Conservation (phyloP, 345 rosid species). For the Eucalyptus viminalis region DNA sequence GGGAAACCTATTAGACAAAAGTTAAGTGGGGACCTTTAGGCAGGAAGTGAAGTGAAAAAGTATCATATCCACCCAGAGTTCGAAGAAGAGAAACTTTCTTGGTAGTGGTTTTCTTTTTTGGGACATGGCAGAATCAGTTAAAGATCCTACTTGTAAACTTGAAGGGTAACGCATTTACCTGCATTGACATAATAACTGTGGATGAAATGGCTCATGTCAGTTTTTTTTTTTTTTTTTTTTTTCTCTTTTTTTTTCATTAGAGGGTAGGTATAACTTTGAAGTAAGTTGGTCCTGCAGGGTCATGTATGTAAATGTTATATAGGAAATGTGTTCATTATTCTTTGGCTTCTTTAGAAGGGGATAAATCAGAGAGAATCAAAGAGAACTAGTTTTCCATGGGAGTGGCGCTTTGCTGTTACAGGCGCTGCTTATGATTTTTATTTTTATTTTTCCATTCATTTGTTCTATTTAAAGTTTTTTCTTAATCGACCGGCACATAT, state of each 20-base stretch:
- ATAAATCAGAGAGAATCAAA: neutral
- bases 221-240: fast-evolving
- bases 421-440: neutral
- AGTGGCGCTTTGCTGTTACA: neutral
- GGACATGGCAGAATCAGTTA: neutral
- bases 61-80: neutral
- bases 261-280: neutral
- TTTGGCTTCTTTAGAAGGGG: neutral
- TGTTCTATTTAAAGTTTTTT: neutral
- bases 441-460: neutral
- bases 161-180: neutral
- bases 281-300: neutral
- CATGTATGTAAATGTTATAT: neutral
- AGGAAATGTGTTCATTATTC: neutral
- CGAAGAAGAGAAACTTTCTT: neutral
- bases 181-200: neutral
- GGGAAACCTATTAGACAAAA: neutral
- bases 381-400: neutral
- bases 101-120: neutral
- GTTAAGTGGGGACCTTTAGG: neutral
- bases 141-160: neutral
- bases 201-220: neutral
- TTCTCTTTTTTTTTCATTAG: neutral
- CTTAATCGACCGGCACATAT: neutral
- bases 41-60: neutral